Percentiles rank a stretch among this genome's conserved stretches.
Evolutionary conservation across 352 stramenopile species (phyloP).

Genomic region (Phytophthora meadii): DNA sequence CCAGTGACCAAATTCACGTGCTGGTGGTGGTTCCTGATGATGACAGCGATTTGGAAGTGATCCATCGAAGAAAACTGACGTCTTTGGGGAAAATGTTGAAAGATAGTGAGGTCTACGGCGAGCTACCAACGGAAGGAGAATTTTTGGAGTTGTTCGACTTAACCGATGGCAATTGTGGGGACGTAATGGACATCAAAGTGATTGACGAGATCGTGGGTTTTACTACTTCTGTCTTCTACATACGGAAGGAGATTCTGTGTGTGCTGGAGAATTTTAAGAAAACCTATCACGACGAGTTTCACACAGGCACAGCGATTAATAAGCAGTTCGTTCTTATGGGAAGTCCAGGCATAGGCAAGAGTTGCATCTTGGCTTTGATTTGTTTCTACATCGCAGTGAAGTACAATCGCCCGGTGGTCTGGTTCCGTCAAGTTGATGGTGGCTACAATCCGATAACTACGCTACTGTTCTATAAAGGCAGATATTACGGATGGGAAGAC

Average conservation of each 20-base stretch:
- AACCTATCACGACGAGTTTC: not conserved
- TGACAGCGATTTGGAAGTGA: no score
- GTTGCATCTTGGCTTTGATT: not conserved
- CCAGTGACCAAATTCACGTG: slow-evolving; percentile 7
- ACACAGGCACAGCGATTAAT: not conserved
- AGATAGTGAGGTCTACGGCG: not conserved
- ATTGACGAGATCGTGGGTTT: slow-evolving; percentile 7
- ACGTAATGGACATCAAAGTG: slow-evolving; percentile 1
- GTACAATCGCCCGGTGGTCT: not conserved
- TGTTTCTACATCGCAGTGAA: not conserved
- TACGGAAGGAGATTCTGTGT: slow-evolving; percentile 11
- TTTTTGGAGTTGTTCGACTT: slow-evolving; percentile 14
- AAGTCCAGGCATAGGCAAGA: slow-evolving; percentile 22
- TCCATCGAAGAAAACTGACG: no score
- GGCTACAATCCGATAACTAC: no score
- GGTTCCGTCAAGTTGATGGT: no score
- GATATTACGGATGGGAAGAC: no score
- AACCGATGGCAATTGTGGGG: slow-evolving; percentile 2
- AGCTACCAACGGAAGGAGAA: not conserved
- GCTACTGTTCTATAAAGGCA: no score
- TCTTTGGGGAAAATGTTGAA: not conserved
- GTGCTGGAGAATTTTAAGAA: slow-evolving; percentile 14
- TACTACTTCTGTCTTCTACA: not conserved
- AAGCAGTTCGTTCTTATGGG: slow-evolving; percentile 18
- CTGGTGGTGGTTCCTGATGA: slow-evolving; percentile 3